Evolutionary conservation across 176 grass and related monocot genomes (phyloP).

Genomic region (Metroxylon sagu): DNA sequence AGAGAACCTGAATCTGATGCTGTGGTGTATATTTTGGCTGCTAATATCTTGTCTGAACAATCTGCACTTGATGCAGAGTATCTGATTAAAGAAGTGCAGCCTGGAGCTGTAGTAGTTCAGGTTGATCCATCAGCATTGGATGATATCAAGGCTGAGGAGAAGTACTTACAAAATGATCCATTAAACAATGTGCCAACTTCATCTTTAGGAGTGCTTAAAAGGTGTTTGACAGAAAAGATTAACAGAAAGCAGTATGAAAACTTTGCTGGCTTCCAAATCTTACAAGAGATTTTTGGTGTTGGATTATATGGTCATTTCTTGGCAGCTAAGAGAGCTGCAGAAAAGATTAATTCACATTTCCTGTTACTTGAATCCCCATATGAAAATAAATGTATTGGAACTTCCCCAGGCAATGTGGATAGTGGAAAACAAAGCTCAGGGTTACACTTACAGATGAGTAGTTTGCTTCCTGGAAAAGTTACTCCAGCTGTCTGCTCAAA

Average conservation of each 20-base stretch:
- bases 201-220: constrained; percentile 58
- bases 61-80: constrained; percentile 63
- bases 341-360: constrained; percentile 53
- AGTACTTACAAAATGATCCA: constrained; percentile 31
- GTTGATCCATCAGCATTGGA: constrained; percentile 43
- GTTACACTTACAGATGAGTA: constrained; percentile 35
- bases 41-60: constrained; percentile 68
- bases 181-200: constrained; percentile 56
- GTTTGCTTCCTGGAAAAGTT: constrained; percentile 35
- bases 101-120: constrained; percentile 65
- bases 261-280: constrained; percentile 60
- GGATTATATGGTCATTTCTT: constrained; percentile 84
- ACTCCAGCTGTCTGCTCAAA: constrained; percentile 27
- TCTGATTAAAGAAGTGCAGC: constrained; percentile 69
- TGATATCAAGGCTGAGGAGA: constrained; percentile 65
- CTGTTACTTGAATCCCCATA: constrained; percentile 83
- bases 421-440: constrained; percentile 22
- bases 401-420: constrained; percentile 14
- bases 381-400: constrained; percentile 30
- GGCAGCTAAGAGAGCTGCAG: constrained; percentile 77
- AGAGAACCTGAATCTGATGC: constrained; percentile 43
- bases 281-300: constrained; percentile 88
- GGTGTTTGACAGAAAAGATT: constrained; percentile 70
- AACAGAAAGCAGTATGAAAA: constrained; percentile 75
- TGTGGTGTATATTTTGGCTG: constrained; percentile 78